These are phyloP conservation scores for Choricystis sp. DNA, from an alignment of 139 green algal species.

Conservation along the genomic window DNA sequence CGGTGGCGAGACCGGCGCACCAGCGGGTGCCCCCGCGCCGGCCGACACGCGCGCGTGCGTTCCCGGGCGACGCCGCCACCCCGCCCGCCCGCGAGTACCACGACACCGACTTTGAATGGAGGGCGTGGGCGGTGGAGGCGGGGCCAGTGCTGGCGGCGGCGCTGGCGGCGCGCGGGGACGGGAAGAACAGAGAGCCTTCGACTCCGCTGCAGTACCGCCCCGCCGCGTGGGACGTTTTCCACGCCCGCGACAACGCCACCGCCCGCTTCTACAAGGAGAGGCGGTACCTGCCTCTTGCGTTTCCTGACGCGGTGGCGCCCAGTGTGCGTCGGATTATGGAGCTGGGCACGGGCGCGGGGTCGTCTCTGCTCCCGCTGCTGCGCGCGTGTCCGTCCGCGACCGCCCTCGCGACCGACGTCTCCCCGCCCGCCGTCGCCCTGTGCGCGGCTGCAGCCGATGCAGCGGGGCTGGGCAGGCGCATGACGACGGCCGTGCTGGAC, in stretches of 20 bases:
- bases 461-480: conserved; percentile 21
- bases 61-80: conserved; percentile 13
- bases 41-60: conserved; percentile 1
- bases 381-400: conserved; percentile 24
- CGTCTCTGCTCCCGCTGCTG: conserved; percentile 44
- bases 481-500: conserved; percentile 15
- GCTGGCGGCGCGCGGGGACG: conserved; percentile 7
- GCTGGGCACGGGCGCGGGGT: conserved; percentile 53
- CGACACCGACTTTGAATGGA: conserved; percentile 37
- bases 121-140: conserved; percentile 14
- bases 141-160: conserved; percentile 12
- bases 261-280: conserved; percentile 57
- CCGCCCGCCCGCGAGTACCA: conserved; percentile 35
- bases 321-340: conserved; percentile 30
- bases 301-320: conserved; percentile 23
- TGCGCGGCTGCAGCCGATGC: conserved; percentile 16
- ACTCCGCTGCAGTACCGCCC: conserved; percentile 2
- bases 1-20: background rate
- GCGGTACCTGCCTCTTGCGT: conserved; percentile 55
- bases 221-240: conserved; percentile 46
- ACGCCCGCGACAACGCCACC: conserved; percentile 26
- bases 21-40: background rate
- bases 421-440: conserved; percentile 34
- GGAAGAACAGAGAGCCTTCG: conserved; percentile 1
- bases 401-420: conserved; percentile 32